Conservation (phyloP, 306 rosid species). For the Vicia villosa region DNA sequence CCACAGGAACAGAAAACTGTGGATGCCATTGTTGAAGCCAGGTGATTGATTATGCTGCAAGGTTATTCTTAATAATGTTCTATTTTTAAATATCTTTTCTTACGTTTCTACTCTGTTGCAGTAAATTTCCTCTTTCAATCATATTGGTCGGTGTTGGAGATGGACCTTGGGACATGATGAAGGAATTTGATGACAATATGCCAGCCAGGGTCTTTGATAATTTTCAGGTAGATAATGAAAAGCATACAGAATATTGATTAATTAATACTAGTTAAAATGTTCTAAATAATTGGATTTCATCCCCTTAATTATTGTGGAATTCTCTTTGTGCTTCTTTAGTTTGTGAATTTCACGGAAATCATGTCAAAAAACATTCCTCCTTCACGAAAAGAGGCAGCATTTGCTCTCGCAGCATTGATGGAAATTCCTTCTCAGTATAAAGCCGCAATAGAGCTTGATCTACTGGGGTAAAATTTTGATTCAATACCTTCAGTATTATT, state of each 20-base stretch:
- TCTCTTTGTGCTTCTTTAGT: neutral
- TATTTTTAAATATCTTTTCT: slow-evolving; percentile 34
- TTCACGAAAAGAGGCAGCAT: neutral
- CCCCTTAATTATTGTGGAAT: neutral
- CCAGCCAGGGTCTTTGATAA: slow-evolving; percentile 89
- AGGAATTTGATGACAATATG: slow-evolving; percentile 90
- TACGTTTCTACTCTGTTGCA: slow-evolving; percentile 42
- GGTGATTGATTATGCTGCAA: slow-evolving; percentile 57
- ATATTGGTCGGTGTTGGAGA: slow-evolving; percentile 96
- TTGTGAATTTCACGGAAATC: neutral
- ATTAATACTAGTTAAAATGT: slow-evolving; percentile 4
- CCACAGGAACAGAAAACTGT: slow-evolving; percentile 93
- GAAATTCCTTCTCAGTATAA: slow-evolving; percentile 64
- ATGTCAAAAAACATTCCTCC: neutral
- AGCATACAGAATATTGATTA: neutral
- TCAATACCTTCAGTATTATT: slow-evolving; percentile 19
- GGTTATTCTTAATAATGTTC: neutral
- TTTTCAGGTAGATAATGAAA: slow-evolving; percentile 67
- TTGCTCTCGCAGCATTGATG: neutral
- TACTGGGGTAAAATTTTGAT: slow-evolving; percentile 67
- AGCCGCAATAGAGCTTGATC: slow-evolving; percentile 76
- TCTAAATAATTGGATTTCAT: slow-evolving; percentile 19
- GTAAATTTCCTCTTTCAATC: slow-evolving; percentile 91
- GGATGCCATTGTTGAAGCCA: slow-evolving; percentile 91
- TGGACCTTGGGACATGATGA: slow-evolving; percentile 99